A percentile compares a stretch with the other conserved stretches of the same genome.
These are phyloP conservation scores for Leptodontidium sp. DNA, from an alignment of 2,329 filamentous ascomycete genomes.

Conservation along the genomic window DNA sequence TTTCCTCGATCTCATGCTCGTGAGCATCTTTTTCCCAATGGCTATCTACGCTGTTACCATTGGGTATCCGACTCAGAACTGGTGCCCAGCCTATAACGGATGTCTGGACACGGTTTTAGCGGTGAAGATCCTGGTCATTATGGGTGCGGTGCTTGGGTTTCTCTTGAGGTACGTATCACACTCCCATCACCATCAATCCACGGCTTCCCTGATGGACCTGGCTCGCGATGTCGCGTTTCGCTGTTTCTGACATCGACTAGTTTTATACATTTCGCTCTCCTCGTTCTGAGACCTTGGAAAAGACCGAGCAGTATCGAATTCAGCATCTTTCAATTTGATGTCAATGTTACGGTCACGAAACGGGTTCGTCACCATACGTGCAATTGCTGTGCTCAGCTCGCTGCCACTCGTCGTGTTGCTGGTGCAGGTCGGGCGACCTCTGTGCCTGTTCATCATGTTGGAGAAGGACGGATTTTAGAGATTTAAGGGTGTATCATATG, in stretches of 20 bases:
- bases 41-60: not conserved
- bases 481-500: not conserved
- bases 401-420: not conserved
- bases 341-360: slow-evolving; percentile 4
- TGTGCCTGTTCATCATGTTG: not conserved
- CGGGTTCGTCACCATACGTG: not conserved
- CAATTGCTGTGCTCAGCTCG: slow-evolving; percentile 8
- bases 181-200: not conserved
- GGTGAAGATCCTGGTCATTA: not conserved
- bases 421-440: not conserved
- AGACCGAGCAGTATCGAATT: not conserved
- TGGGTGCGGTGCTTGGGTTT: not conserved
- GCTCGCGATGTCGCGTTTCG: no score
- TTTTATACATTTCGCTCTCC: slow-evolving; percentile 5
- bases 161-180: not conserved
- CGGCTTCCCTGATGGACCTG: not conserved
- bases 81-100: not conserved
- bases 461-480: no score
- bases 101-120: not conserved
- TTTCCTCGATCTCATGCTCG: slow-evolving; percentile 12
- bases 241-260: not conserved
- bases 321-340: slow-evolving; percentile 2
- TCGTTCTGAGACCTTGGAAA: not conserved
- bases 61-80: slow-evolving; percentile 3
- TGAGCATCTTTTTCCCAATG: slow-evolving; percentile 7